Evolutionary conservation across 106 monocot species (phyloP), one percentile per base, ranked within the genome.

Genomic region (Platanthera zijinensis): DNA sequence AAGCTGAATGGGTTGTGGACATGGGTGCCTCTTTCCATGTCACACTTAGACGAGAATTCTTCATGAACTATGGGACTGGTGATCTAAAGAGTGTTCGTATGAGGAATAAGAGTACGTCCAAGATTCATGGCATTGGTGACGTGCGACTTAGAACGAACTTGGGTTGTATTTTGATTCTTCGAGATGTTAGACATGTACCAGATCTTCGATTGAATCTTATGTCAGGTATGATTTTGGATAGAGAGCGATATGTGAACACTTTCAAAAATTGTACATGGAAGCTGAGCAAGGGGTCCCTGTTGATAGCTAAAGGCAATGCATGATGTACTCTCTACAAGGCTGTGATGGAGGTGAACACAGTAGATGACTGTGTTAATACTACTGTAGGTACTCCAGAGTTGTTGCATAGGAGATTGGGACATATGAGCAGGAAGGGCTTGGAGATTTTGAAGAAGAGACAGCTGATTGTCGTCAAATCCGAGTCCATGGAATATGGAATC

Each of bases 191-290:
- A 18, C 81, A 84, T 77, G 54, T 78, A n/a, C 53, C 15, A n/a
- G 46, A 73, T 21, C 63, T 84, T 18, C 50, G 17, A 0, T 50
- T 84, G 10, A 84, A 84, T 59, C 48, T 84, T 5, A 66, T 84
- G 14, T 84, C 64, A 5, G n/a, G 32, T 49, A 50, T 30, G 7
- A 75, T 53, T 13, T 76, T 84, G 19, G 57, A 68, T 51, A 47
- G 71, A 15, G 57, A 63, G 2, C 52, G 68, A 2, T 84, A 71
- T 28, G 13, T 21, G 11, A 71, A 53, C 49, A 8, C 39, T 22
- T 74, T 80, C 61, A 5, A 63, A 5, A 52, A 39, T 80, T 73
- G 12, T 11, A 3, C 80, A 22, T 84, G 74, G 45, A 79, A 57
- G 75, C 75, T 84, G 39, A 75, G 70, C 17, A 79, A 75, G 9